phyloP scores from a whole-genome alignment of 257 asterid species.

The Fraxinus pennsylvanica region DNA sequence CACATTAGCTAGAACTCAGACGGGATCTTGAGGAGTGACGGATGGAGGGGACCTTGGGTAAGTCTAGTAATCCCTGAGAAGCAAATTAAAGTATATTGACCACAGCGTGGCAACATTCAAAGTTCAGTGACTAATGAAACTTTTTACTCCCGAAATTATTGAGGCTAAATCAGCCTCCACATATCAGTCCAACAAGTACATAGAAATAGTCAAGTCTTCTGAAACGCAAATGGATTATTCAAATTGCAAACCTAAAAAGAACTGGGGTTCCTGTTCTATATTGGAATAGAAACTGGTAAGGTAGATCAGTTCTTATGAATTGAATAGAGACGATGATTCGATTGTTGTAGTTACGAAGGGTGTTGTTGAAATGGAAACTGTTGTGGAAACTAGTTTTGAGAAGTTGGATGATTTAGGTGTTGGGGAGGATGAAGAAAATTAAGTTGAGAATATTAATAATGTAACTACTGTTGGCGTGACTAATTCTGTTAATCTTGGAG shows the following conservation, averaged over 20 bases:
- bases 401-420: not conserved
- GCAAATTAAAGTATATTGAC: too few relatives aligned
- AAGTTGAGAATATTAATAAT: not conserved
- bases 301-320: slow-evolving; percentile 2
- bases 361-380: not conserved
- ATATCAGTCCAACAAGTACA: too few relatives aligned
- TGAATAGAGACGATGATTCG: slow-evolving; percentile 11
- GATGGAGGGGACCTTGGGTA: too few relatives aligned
- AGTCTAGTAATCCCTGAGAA: too few relatives aligned
- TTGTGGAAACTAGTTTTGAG: not conserved
- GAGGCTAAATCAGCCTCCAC: too few relatives aligned
- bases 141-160: too few relatives aligned
- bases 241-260: slow-evolving; percentile 9
- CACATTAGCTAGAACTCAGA: too few relatives aligned
- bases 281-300: not conserved
- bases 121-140: too few relatives aligned
- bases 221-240: slow-evolving; percentile 16
- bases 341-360: slow-evolving; percentile 3
- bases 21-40: too few relatives aligned
- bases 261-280: not conserved
- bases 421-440: not conserved
- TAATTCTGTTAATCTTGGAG: slow-evolving; percentile 13
- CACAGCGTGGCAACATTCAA: too few relatives aligned
- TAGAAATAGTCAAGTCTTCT: slow-evolving; percentile 11
- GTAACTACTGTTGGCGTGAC: not conserved